Base-by-base conservation (phyloP, 1,139 yeast genomes). In the Saccharomyces hybrid region DNA sequence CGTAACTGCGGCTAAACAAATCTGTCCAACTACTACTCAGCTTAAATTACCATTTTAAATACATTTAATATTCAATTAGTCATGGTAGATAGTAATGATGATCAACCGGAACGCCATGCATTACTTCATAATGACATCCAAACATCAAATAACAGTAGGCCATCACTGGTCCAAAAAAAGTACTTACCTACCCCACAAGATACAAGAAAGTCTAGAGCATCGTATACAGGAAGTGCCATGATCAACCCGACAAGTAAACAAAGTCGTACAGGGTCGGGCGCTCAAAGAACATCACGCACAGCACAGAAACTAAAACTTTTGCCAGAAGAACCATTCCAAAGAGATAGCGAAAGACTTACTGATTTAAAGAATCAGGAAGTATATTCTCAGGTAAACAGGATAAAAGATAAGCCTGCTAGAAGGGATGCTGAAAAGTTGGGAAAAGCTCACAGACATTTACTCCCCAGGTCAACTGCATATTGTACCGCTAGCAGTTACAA, bases 341-440 rank as follows among this genome's bases (percentile, higher is more conserved):
- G 62, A 48, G 46, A 62, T 2, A 71, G 57, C 32, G 72, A 68
- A 16, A 74, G 71, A 20, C 72, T 65, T 5, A 74, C 68, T 14
- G 76, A 74, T 31, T 74, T 72, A 11, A 67, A 70, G 11, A 77
- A 75, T 30, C 72, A 80, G 30, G 83, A 82, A 32, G 93, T 87
- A 1, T 88, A 88, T 63, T 84, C 95, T 0, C 96, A 88, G 63
- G 90, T 88, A 11, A 84, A 86, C 54, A 78, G 88, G 56, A 91
- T 91, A 60, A 89, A 86, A 47, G 97, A 93, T 60, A 79, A 86
- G n/a, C 86, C 95, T 1, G 98, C 99, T 0, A 76, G 98, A 60
- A 86, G 85, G 61, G 98, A 93, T 75, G 99, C 99, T 0, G 97
- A 90, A 67, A 81, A 91, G 47, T 75, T 93, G 56, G 96, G 97